Evolutionary conservation across 73 alveolate genomes (phyloP).

Genomic region (Paramecium sexaurelia): DNA sequence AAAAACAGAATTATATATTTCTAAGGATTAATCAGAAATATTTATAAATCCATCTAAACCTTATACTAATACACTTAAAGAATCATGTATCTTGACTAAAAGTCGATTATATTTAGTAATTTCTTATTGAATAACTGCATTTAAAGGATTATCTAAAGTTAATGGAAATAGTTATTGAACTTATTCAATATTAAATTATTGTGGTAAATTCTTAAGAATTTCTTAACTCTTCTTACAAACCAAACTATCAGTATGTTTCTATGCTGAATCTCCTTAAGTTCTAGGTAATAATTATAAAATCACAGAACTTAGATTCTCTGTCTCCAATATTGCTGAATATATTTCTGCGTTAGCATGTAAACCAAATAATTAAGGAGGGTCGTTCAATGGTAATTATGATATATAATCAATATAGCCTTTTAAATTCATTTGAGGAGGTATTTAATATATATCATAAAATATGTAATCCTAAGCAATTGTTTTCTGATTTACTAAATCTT

Average conservation of each 20-base stretch:
- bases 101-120: constrained; percentile 80
- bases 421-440: constrained; percentile 72
- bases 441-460: constrained; percentile 67
- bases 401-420: constrained; percentile 84
- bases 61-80: constrained; percentile 75
- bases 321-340: constrained; percentile 93
- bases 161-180: constrained; percentile 73
- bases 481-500: constrained; percentile 83
- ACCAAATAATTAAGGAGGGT: constrained; percentile 97
- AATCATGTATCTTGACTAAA: constrained; percentile 63
- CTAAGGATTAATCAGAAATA: constrained; percentile 82
- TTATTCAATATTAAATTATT: constrained; percentile 76
- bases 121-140: constrained; percentile 79
- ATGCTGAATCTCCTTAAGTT: constrained; percentile 34
- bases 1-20: constrained; percentile 76
- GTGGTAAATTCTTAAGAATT: constrained; percentile 37
- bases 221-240: constrained; percentile 14
- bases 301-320: constrained; percentile 82
- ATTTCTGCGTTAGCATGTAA: constrained; percentile 98
- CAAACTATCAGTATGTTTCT: constrained; percentile 19
- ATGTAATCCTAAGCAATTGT: constrained; percentile 77
- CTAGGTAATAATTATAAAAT: constrained; percentile 90
- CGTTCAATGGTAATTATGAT: constrained; percentile 85
- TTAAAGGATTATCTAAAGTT: constrained; percentile 78
- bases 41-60: constrained; percentile 85